phyloP scores from a whole-genome alignment of 169 alveolate species.

The Blepharisma undulans region DNA sequence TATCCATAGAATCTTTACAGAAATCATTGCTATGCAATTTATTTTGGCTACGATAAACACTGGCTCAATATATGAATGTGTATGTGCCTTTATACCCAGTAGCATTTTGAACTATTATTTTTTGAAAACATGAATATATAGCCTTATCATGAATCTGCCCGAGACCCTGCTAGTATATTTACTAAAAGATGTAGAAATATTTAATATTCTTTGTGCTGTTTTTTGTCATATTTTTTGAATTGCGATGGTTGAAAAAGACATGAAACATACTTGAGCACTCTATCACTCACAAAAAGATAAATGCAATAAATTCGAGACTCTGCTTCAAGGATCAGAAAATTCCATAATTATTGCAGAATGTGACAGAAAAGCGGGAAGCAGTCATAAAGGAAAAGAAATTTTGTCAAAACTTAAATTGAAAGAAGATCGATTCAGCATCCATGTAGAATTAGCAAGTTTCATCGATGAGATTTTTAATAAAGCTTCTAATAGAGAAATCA shows the following conservation, averaged over 20 bases:
- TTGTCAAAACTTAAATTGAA: neutral
- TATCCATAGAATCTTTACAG: neutral
- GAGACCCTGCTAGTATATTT: neutral
- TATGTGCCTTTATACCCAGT: neutral
- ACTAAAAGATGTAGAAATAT: neutral
- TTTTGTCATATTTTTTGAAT: neutral
- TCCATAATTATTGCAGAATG: neutral
- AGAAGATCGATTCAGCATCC: neutral
- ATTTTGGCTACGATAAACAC: neutral
- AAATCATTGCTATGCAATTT: neutral
- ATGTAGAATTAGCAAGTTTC: neutral
- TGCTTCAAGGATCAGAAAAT: neutral
- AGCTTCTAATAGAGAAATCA: neutral
- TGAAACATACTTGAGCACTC: neutral
- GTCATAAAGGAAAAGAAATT: neutral
- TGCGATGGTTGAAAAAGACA: neutral
- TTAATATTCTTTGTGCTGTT: neutral
- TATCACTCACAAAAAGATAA: neutral
- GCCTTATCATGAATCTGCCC: neutral
- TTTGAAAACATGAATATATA: neutral
- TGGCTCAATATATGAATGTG: neutral
- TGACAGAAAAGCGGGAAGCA: neutral
- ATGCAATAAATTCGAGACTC: neutral
- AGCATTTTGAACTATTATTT: neutral
- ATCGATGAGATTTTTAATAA: neutral